Percentiles rank a stretch among this genome's conserved stretches.
Conservation (phyloP, 257 asterid species). For the Solanum sitiens region DNA sequence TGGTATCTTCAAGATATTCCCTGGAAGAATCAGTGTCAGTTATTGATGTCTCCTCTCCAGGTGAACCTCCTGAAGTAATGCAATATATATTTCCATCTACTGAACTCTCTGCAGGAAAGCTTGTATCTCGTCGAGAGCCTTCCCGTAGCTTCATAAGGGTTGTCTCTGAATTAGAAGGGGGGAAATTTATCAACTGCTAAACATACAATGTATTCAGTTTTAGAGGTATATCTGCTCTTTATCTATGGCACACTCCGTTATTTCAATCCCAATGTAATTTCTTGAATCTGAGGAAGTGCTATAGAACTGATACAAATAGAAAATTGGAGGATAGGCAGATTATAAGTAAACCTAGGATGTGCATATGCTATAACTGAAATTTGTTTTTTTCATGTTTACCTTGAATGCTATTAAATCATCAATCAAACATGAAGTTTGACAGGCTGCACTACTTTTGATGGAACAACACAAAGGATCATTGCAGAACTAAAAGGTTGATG, state of each 20-base stretch:
- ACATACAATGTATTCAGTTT: not conserved
- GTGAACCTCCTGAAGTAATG: constrained; percentile 13
- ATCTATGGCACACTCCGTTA: not conserved
- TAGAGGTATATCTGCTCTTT: not conserved
- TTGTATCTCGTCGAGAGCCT: constrained; percentile 45
- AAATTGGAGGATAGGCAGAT: not conserved
- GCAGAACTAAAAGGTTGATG: not conserved
- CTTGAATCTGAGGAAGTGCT: not conserved
- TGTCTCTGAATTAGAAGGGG: constrained; percentile 33
- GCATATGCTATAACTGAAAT: not conserved
- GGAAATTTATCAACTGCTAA: not conserved
- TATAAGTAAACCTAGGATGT: not conserved
- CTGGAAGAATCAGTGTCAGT: constrained; percentile 17
- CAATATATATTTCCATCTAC: constrained; percentile 4
- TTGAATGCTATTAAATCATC: not conserved
- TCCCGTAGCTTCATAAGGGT: constrained; percentile 71
- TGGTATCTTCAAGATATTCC: constrained; percentile 15
- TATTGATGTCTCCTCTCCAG: constrained; percentile 9
- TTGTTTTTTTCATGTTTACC: not conserved
- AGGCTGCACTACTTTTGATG: not conserved
- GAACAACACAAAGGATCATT: not conserved
- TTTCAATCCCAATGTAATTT: not conserved
- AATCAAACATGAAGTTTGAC: not conserved
- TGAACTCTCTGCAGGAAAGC: constrained; percentile 12
- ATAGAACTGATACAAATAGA: not conserved